Conservation (phyloP, 495 filamentous ascomycete species). For the Penicillium robsamsonii region DNA sequence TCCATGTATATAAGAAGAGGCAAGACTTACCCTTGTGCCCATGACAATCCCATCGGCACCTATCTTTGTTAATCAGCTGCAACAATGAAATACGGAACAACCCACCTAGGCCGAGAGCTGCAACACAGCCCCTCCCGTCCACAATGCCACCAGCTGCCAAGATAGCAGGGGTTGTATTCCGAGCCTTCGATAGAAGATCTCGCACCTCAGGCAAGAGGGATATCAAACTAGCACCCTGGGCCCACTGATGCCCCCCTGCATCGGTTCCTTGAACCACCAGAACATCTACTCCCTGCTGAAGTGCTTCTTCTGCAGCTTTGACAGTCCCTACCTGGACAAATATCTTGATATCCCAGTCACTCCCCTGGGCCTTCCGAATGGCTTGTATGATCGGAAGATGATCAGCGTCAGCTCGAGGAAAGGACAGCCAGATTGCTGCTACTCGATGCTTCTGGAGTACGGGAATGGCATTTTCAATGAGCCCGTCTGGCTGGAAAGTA, state of each 20-base stretch:
- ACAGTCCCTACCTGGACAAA: slow-evolving; percentile 71
- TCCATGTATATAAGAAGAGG: neutral
- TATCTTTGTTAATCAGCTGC: slow-evolving; percentile 1
- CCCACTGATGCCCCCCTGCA: slow-evolving; percentile 67
- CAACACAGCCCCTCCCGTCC: slow-evolving; percentile 60
- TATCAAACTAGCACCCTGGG: slow-evolving; percentile 58
- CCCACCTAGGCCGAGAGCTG: slow-evolving; percentile 55
- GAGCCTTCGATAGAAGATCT: slow-evolving; percentile 45
- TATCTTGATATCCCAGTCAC: slow-evolving; percentile 53
- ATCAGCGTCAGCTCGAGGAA: slow-evolving; percentile 41
- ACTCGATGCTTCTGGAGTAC: slow-evolving; percentile 47
- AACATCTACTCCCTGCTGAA: slow-evolving; percentile 67
- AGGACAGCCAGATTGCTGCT: slow-evolving; percentile 67
- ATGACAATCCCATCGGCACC: slow-evolving; percentile 59
- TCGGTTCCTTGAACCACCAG: slow-evolving; percentile 69
- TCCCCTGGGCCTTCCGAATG: slow-evolving; percentile 34
- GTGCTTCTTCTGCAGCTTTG: slow-evolving; percentile 64
- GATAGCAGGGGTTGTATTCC: slow-evolving; percentile 45
- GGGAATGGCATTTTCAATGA: slow-evolving; percentile 38
- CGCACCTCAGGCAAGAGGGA: slow-evolving; percentile 60
- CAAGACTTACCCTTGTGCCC: slow-evolving; percentile 53
- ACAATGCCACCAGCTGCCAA: slow-evolving; percentile 66
- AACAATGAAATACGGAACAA: neutral
- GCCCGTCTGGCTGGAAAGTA: slow-evolving; percentile 38
- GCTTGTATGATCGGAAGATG: slow-evolving; percentile 46